Evolutionary conservation across 2,329 filamentous ascomycete species (phyloP).

Genomic region (Colletotrichum melonis): DNA sequence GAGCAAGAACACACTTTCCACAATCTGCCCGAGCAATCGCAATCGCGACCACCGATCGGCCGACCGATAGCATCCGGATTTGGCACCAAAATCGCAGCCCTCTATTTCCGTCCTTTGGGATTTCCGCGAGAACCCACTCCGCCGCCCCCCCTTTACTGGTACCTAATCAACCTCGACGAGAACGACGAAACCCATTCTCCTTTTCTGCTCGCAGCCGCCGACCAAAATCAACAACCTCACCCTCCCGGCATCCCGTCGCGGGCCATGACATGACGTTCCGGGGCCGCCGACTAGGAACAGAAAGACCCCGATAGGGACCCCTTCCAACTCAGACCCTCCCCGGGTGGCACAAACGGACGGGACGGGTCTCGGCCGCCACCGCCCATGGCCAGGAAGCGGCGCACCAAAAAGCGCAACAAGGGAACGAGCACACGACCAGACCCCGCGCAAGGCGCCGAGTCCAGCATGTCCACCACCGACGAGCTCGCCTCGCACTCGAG

Average conservation of each 20-base stretch:
- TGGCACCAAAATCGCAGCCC: constrained; percentile 15
- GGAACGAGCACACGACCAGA: constrained; percentile 38
- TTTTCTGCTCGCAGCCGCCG: not conserved
- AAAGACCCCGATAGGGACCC: constrained; percentile 28
- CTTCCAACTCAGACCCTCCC: not conserved
- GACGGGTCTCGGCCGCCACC: constrained; percentile 33
- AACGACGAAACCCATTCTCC: not conserved
- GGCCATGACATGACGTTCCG: constrained; percentile 30
- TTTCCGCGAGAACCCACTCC: constrained; percentile 13
- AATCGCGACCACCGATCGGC: not conserved
- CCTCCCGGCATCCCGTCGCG: constrained; percentile 1
- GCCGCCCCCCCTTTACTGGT: not conserved
- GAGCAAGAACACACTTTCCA: not conserved
- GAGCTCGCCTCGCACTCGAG: constrained; percentile 46
- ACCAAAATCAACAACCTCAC: not conserved
- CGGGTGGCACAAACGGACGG: constrained; percentile 29
- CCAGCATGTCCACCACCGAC: constrained; percentile 47
- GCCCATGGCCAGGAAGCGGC: constrained; percentile 50
- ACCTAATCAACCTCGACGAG: not conserved
- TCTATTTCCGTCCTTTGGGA: not conserved
- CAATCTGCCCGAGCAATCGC: not conserved
- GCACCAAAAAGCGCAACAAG: constrained; percentile 43
- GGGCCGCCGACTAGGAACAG: constrained; percentile 7
- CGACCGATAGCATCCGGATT: constrained; percentile 9
- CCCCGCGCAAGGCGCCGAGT: constrained; percentile 30